Base-by-base conservation (phyloP, 2,329 filamentous ascomycete genomes). In the Magnaporthales sp. region DNA sequence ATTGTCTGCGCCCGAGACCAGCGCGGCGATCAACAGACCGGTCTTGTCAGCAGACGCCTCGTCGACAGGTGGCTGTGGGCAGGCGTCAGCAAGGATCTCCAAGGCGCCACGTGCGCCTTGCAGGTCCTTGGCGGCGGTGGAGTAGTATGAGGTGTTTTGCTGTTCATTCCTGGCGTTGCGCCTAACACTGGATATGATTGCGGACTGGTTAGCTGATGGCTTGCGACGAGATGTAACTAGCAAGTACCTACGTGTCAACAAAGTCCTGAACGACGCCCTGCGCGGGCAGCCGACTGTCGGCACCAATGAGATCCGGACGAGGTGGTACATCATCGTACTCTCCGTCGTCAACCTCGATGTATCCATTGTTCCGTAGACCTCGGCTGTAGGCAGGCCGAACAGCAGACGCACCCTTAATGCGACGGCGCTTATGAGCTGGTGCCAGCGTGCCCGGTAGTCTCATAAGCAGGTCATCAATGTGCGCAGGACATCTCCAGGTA, bases 401-500 rank as follows among this genome's bases (percentile, higher is more conserved):
- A 62, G 77, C 75, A 2, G 82, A 76, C 11, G 80, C 78, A 62
- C 82, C 81, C 75, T 86, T 89, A 73, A 89, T 78, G 75, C 82
- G 86, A 69, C 87, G 86, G 75, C 84, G 85, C 67, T 83, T 82
- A 73, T 89, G 87, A 27, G 86, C 86, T 4, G 85, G 85, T 1
- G 80, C 86, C 29, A 89, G 80, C 62, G 80, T 77, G 24, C 77
- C 77, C 9, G 88, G 86, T 24, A 89, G 78, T 62, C 84, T 79
- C 31, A 79, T 79, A 67, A 96, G 81, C 67, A 93, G 84, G 69
- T 94, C 89, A 66, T 95, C 91, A 58, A 90, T 83, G 75, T 99
- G 95, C 70, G 91, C 88, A 64, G 94, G 94, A 74, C 95, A 99
- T 77, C 88, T 90, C 92, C 93, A 99, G 66, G 88, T 90, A 73